Percentiles rank a stretch among this genome's conserved stretches.
phyloP scores from a whole-genome alignment of 192 early-diverging fungal species.

The Neocallimastix lanati region DNA sequence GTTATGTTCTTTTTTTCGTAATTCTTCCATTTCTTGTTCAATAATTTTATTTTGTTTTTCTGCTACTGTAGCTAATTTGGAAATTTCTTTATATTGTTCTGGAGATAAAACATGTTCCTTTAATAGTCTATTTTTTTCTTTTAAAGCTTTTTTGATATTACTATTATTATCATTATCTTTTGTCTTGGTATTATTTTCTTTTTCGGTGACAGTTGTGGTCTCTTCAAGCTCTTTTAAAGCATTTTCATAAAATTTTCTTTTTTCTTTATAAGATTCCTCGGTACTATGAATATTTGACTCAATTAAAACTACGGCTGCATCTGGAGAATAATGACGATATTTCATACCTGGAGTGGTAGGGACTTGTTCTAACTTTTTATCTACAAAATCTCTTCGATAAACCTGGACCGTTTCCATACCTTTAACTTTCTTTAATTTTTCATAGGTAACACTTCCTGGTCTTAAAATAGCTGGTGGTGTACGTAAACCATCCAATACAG shows the following conservation, averaged over 20 bases:
- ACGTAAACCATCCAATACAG: constrained; percentile 74
- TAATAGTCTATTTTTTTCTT: not conserved
- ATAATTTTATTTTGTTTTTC: not conserved
- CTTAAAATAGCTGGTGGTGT: constrained; percentile 62
- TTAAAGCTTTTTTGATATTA: too few species aligned
- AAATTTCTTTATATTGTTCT: not conserved
- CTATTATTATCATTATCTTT: not conserved
- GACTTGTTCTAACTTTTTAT: constrained; percentile 41
- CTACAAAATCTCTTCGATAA: constrained; percentile 60
- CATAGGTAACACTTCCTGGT: constrained; percentile 80
- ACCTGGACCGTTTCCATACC: constrained; percentile 52
- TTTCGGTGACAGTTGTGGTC: not conserved
- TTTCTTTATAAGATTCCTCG: not conserved
- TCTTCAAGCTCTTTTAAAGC: not conserved
- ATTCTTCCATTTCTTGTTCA: not conserved
- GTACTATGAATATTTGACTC: not conserved
- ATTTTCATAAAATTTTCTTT: not conserved
- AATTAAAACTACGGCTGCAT: constrained; percentile 49
- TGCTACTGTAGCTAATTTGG: not conserved
- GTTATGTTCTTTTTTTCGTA: not conserved
- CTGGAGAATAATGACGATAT: constrained; percentile 92
- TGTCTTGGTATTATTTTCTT: not conserved
- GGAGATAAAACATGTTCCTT: not conserved
- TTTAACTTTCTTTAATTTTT: constrained; percentile 35
- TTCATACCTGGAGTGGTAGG: constrained; percentile 99